A percentile compares a stretch with the other conserved stretches of the same genome.
Conservation (phyloP, 768 basidiomycete genomes). For the Suillus bovinus region DNA sequence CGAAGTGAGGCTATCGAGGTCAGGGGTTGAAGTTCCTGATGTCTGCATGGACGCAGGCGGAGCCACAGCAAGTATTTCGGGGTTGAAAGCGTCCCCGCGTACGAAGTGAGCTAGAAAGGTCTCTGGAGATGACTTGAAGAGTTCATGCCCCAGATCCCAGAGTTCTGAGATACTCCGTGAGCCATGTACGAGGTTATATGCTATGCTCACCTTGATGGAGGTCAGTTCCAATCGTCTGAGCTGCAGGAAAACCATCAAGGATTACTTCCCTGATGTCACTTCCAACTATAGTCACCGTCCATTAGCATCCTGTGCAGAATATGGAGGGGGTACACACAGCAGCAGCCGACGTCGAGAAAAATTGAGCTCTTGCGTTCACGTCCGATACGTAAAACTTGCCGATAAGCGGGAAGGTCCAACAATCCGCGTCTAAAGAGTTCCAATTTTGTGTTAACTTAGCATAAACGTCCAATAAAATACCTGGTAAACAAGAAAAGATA, state of each 20-base stretch:
- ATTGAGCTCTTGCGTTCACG: slow-evolving; percentile 33
- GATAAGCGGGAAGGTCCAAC: slow-evolving; percentile 8
- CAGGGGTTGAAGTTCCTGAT: slow-evolving; percentile 20
- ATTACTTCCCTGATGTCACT: slow-evolving; percentile 37
- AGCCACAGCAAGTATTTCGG: slow-evolving; percentile 36
- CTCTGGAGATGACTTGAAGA: slow-evolving; percentile 53
- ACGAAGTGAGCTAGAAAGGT: slow-evolving; percentile 55
- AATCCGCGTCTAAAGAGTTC: not conserved
- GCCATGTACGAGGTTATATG: not conserved
- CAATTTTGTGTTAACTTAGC: not conserved
- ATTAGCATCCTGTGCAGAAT: not conserved
- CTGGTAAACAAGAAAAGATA: slow-evolving; percentile 1
- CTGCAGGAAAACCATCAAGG: slow-evolving; percentile 37
- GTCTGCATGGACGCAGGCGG: slow-evolving; percentile 27
- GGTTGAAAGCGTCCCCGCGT: slow-evolving; percentile 52
- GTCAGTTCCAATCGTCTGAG: slow-evolving; percentile 36
- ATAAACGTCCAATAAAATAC: not conserved
- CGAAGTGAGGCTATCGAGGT: slow-evolving; percentile 34
- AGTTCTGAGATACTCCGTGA: slow-evolving; percentile 37
- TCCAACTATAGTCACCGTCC: slow-evolving; percentile 30
- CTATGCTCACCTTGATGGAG: slow-evolving; percentile 29
- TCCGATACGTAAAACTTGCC: slow-evolving; percentile 30
- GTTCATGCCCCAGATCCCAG: slow-evolving; percentile 58
- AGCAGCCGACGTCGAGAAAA: slow-evolving; percentile 42
- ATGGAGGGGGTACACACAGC: slow-evolving; percentile 28